These are phyloP conservation scores for Termitomyces sp. DNA, from an alignment of 768 basidiomycete species.

Conservation along the genomic window DNA sequence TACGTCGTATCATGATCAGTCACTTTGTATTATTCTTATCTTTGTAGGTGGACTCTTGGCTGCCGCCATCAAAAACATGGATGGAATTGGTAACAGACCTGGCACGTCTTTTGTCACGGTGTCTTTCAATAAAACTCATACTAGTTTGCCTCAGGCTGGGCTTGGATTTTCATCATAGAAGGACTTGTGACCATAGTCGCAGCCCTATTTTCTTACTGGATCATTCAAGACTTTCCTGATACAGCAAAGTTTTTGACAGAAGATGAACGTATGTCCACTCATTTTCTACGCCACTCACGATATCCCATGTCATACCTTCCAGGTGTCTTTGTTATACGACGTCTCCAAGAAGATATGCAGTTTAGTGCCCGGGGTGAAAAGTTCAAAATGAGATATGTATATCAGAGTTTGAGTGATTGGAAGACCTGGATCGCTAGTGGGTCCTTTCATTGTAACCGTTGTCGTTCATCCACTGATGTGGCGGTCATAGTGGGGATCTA, in stretches of 20 bases:
- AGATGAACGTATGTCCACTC: conserved; percentile 42
- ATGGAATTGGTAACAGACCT: conserved; percentile 56
- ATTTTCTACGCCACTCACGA: background rate
- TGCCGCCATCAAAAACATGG: conserved; percentile 64
- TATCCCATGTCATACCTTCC: background rate
- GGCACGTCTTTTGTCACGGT: conserved; percentile 44
- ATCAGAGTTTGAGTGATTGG: conserved; percentile 60
- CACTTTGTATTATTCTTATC: background rate
- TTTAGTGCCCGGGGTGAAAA: conserved; percentile 59
- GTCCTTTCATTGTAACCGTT: conserved; percentile 12
- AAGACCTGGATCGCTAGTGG: conserved; percentile 70
- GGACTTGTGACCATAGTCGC: conserved; percentile 62
- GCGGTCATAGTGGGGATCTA: conserved; percentile 53
- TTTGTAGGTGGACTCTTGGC: conserved; percentile 57
- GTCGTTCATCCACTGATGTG: background rate
- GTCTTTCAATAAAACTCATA: background rate
- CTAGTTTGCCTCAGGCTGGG: conserved; percentile 35
- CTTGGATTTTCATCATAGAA: conserved; percentile 73
- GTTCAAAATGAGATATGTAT: conserved; percentile 49
- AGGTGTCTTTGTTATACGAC: conserved; percentile 60
- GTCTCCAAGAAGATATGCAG: conserved; percentile 60
- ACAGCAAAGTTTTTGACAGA: conserved; percentile 65
- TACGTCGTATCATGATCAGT: conserved; percentile 18
- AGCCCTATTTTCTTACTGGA: conserved; percentile 58
- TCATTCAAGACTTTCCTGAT: conserved; percentile 77